Evolutionary conservation across 2,329 filamentous ascomycete genomes (phyloP).

Genomic region (Aureobasidium sp.): DNA sequence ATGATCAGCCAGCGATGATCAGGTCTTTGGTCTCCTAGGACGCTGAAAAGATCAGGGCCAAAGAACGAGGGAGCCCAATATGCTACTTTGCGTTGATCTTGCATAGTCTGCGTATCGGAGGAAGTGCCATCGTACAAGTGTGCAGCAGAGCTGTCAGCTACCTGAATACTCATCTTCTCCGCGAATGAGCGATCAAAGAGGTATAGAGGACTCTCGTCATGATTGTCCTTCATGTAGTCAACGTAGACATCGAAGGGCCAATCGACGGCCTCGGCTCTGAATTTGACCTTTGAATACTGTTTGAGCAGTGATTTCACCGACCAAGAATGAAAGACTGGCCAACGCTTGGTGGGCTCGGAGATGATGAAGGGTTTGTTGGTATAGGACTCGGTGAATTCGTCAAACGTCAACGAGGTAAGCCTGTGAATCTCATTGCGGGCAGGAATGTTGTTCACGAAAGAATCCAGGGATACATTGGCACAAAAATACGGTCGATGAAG

Average conservation of each 20-base stretch:
- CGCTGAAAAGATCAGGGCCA: constrained; percentile 74
- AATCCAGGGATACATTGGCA: constrained; percentile 62
- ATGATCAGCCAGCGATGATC: constrained; percentile 91
- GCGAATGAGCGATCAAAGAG: constrained; percentile 84
- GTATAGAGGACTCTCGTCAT: constrained; percentile 85
- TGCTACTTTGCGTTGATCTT: constrained; percentile 36
- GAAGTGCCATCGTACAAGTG: constrained; percentile 15
- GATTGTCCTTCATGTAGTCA: constrained; percentile 70
- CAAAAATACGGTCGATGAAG: constrained; percentile 88
- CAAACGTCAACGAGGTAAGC: constrained; percentile 59
- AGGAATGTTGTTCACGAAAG: constrained; percentile 67
- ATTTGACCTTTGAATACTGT: constrained; percentile 60
- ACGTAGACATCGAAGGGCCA: constrained; percentile 80
- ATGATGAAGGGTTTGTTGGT: constrained; percentile 79
- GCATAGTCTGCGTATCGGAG: constrained; percentile 21
- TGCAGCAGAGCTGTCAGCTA: constrained; percentile 42
- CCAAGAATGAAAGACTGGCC: constrained; percentile 75
- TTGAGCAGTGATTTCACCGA: constrained; percentile 58
- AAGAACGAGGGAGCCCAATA: constrained; percentile 84
- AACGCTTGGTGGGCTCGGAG: constrained; percentile 70
- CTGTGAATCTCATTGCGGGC: constrained; percentile 63
- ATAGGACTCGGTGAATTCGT: constrained; percentile 70
- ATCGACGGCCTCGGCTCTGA: constrained; percentile 88
- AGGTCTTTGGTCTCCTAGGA: constrained; percentile 70
- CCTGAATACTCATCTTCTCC: constrained; percentile 69